Evolutionary conservation across 805 yeast species (phyloP).

Genomic region (Blastobotrys attinorum): DNA sequence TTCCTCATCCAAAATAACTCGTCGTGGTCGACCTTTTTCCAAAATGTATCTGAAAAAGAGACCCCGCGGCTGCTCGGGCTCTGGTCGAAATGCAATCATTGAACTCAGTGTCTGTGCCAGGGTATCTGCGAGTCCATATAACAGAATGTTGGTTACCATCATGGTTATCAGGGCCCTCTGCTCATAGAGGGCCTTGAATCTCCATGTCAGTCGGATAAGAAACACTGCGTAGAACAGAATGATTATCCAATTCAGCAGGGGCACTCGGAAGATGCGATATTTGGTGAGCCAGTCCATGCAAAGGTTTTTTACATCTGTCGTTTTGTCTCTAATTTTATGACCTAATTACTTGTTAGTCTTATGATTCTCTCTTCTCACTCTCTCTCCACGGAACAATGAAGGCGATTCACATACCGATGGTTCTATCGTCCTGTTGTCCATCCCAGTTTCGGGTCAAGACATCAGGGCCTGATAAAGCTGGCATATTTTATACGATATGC

Average conservation of each 20-base stretch:
- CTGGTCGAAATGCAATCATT: slow-evolving; percentile 24
- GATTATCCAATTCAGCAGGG: slow-evolving; percentile 31
- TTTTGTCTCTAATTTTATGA: neutral
- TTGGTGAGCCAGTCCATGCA: slow-evolving; percentile 20
- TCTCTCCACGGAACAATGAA: no score
- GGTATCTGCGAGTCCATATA: slow-evolving; percentile 87
- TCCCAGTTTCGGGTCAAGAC: neutral
- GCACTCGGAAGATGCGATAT: slow-evolving; percentile 24
- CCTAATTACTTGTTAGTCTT: no score
- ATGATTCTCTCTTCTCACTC: neutral
- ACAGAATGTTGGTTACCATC: slow-evolving; percentile 66
- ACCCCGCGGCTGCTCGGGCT: slow-evolving; percentile 9
- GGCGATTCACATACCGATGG: no score
- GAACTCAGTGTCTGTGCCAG: slow-evolving; percentile 69
- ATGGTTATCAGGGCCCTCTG: slow-evolving; percentile 67
- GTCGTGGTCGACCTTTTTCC: slow-evolving; percentile 27
- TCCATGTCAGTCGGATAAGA: slow-evolving; percentile 26
- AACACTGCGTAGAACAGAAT: slow-evolving; percentile 24
- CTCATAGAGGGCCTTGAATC: slow-evolving; percentile 38
- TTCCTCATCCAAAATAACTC: slow-evolving; percentile 27
- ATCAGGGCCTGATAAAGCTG: neutral
- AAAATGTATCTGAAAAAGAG: slow-evolving; percentile 22
- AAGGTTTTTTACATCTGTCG: neutral
- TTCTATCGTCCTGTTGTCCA: no score
- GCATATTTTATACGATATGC: neutral